These are phyloP conservation scores for Aspergillus fumigatus DNA, from an alignment of 2,329 filamentous ascomycete species.

Conservation along the genomic window DNA sequence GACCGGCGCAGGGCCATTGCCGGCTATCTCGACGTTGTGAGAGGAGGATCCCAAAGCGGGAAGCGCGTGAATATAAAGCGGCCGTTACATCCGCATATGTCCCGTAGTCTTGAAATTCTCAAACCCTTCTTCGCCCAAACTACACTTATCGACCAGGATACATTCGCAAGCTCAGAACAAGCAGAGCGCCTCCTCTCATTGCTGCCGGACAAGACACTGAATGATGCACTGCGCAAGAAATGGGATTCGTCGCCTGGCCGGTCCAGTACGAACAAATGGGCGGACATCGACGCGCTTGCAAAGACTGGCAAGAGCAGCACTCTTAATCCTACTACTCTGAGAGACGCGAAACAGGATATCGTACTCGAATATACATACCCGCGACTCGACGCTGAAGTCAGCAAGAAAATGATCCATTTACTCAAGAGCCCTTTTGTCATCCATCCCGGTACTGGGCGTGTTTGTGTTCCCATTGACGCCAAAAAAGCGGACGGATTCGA, in stretches of 20 bases:
- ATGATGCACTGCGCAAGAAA: constrained; percentile 76
- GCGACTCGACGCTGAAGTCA: constrained; percentile 92
- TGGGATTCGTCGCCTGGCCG: constrained; percentile 82
- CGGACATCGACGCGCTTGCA: constrained; percentile 83
- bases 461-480: constrained; percentile 92
- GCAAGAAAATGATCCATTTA: constrained; percentile 96
- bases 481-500: constrained; percentile 74
- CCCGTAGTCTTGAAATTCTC: constrained; percentile 78
- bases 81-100: constrained; percentile 84
- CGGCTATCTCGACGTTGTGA: constrained; percentile 85
- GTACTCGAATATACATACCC: constrained; percentile 98
- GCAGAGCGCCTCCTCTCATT: constrained; percentile 76
- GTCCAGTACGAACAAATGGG: constrained; percentile 78
- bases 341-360: constrained; percentile 91
- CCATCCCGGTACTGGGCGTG: constrained; percentile 86
- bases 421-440: constrained; percentile 96
- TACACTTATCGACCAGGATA: constrained; percentile 79
- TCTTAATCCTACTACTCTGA: constrained; percentile 68
- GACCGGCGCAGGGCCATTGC: constrained; percentile 79
- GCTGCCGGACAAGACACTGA: constrained; percentile 74
- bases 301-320: constrained; percentile 67
- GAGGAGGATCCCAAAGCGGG: constrained; percentile 76
- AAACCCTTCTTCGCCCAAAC: constrained; percentile 79
- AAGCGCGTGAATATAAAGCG: constrained; percentile 81
- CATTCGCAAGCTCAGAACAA: constrained; percentile 68